Base-by-base conservation (phyloP, 345 rosid species). In the Clarkia xantiana region DNA sequence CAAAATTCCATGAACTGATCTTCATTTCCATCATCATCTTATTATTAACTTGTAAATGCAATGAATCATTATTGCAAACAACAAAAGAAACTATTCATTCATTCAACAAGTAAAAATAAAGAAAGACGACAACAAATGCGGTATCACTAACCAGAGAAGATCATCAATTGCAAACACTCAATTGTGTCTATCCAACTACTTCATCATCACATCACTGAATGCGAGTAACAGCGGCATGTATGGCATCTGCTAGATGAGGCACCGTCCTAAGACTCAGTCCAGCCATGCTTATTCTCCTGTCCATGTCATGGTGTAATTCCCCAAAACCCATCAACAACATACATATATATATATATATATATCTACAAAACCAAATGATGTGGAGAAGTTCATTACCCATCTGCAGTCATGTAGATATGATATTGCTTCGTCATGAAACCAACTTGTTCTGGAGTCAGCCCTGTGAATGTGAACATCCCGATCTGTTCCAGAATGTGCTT, bases 381-480 rank as follows among this genome's bases (percentile, higher is more conserved):
- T 13, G n/a, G 25, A 10, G 18, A 11, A 20, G 16, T 40, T 49
- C 54, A 19, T 61, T 80, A 81, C 88, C 94, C 90, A 52, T 84
- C 84, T 11, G 80, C 73, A 18, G 90, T 75, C 86, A 81, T 73
- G 64, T 84, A 79, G 56, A 84, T 68, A 66, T 81, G 94, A 61
- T 78, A 75, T 54, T 81, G 82, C 67, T 22, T 75, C 6, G 66
- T 73, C 84, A 81, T 71, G 66, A 64, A 81, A 22, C 78, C 51
- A 23, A 81, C 90, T 70, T 78, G 90, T 62, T 73, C 47, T 18
- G 74, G 44, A 65, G 73, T 79, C 66, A 81, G 56, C 14, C 94
- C 90, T 13, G 84, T 69, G 77, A 81, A 81, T 13, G 84, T 75
- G 58, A 76, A 84, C 94, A 84, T 79, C 53, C 90, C 84, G 15